These are phyloP conservation scores for Yamadazyma triangularis DNA, from an alignment of 1,139 yeast species.

Conservation along the genomic window DNA sequence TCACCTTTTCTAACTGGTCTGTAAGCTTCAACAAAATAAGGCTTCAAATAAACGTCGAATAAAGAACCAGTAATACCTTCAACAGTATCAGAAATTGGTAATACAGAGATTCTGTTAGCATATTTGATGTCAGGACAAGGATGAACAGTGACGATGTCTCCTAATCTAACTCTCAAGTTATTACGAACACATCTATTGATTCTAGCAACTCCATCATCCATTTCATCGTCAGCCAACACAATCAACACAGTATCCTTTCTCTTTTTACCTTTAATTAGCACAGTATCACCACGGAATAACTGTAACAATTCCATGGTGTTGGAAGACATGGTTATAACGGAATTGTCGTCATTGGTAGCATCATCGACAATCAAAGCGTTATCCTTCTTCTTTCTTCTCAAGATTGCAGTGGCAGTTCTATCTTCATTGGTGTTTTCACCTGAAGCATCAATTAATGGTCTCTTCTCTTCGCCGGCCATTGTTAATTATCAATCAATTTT, in stretches of 20 bases:
- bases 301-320: conserved; percentile 94
- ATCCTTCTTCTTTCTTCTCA: conserved; percentile 97
- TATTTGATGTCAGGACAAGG: conserved; percentile 98
- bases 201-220: conserved; percentile 94
- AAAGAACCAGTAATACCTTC: conserved; percentile 98
- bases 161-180: conserved; percentile 89
- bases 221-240: conserved; percentile 93
- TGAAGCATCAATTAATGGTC: conserved; percentile 42
- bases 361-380: conserved; percentile 93
- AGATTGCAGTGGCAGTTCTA: conserved; percentile 93
- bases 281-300: conserved; percentile 97
- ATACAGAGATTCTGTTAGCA: conserved; percentile 87
- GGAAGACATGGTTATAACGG: conserved; percentile 91
- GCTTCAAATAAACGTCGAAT: conserved; percentile 93
- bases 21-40: conserved; percentile 97
- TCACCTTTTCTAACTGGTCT: conserved; percentile 99
- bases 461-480: conserved; percentile 29
- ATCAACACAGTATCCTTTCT: conserved; percentile 97
- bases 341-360: conserved; percentile 95
- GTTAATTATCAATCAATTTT: no score
- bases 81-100: conserved; percentile 96
- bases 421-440: conserved; percentile 57
- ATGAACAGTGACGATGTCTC: conserved; percentile 86
- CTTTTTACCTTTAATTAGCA: conserved; percentile 94
- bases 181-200: conserved; percentile 94